These are phyloP conservation scores for Chalciporus pseudorubinellus DNA, from an alignment of 768 basidiomycete genomes.

Conservation along the genomic window DNA sequence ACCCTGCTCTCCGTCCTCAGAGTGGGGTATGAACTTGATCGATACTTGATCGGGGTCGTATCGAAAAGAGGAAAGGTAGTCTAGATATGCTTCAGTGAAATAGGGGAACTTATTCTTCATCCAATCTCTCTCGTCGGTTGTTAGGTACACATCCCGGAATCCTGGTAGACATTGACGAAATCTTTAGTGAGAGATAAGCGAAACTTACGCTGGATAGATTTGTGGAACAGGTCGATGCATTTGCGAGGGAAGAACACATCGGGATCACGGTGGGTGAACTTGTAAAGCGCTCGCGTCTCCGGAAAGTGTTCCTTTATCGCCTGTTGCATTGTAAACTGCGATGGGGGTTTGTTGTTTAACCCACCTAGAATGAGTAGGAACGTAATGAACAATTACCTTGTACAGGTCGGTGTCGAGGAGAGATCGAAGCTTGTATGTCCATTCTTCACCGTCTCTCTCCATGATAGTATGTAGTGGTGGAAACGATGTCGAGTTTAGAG, in stretches of 20 bases:
- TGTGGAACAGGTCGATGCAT: slow-evolving; percentile 33
- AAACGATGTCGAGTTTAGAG: neutral
- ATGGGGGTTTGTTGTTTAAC: neutral
- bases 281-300: slow-evolving; percentile 64
- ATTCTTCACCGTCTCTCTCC: slow-evolving; percentile 8
- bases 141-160: slow-evolving; percentile 62
- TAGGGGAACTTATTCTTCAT: slow-evolving; percentile 70
- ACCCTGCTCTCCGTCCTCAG: slow-evolving; percentile 51
- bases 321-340: slow-evolving; percentile 93
- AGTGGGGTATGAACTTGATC: slow-evolving; percentile 59
- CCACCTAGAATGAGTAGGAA: neutral
- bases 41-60: slow-evolving; percentile 67
- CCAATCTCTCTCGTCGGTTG: slow-evolving; percentile 62
- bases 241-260: slow-evolving; percentile 56
- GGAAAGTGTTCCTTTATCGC: slow-evolving; percentile 79
- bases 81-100: slow-evolving; percentile 68
- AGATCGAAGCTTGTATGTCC: slow-evolving; percentile 38
- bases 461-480: slow-evolving; percentile 4
- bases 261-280: slow-evolving; percentile 76
- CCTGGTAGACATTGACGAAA: slow-evolving; percentile 46
- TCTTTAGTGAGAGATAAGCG: slow-evolving; percentile 10
- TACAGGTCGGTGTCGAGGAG: slow-evolving; percentile 93
- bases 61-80: slow-evolving; percentile 66
- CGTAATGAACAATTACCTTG: slow-evolving; percentile 55
- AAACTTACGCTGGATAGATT: slow-evolving; percentile 59